These are phyloP conservation scores for Fusarium coffeatum DNA, from an alignment of 2,329 filamentous ascomycete species.

Conservation along the genomic window DNA sequence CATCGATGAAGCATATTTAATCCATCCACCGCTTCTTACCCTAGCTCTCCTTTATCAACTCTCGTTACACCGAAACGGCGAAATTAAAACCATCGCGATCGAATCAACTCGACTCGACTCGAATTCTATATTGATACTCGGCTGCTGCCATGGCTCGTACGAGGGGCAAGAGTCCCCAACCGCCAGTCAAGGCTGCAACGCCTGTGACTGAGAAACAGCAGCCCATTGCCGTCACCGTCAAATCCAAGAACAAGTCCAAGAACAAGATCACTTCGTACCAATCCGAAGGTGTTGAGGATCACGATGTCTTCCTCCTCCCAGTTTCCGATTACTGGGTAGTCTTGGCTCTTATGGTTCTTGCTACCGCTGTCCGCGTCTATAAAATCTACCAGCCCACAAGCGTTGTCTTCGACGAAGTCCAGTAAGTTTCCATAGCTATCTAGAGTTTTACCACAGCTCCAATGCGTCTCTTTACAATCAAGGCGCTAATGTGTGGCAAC, in stretches of 20 bases:
- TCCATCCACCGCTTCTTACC: slow-evolving; percentile 20
- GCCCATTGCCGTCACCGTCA: slow-evolving; percentile 24
- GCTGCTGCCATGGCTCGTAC: slow-evolving; percentile 51
- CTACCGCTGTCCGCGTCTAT: slow-evolving; percentile 86
- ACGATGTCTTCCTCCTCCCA: slow-evolving; percentile 91
- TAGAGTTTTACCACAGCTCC: slow-evolving; percentile 3
- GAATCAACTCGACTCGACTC: slow-evolving; percentile 17
- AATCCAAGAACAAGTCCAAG: slow-evolving; percentile 45
- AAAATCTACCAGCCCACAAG: slow-evolving; percentile 96
- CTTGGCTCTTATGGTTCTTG: slow-evolving; percentile 77
- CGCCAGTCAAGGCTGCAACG: slow-evolving; percentile 45
- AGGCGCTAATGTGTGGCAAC: slow-evolving; percentile 37
- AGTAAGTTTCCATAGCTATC: slow-evolving; percentile 70
- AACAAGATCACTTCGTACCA: slow-evolving; percentile 69
- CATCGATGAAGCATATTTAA: slow-evolving; percentile 44
- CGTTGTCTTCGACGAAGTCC: slow-evolving; percentile 98
- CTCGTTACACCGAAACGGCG: slow-evolving; percentile 15
- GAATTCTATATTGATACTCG: slow-evolving; percentile 28
- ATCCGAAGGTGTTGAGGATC: slow-evolving; percentile 83
- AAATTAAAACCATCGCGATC: slow-evolving; percentile 24
- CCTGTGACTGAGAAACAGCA: slow-evolving; percentile 41
- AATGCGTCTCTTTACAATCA: background rate
- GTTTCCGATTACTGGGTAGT: slow-evolving; percentile 84
- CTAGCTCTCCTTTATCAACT: slow-evolving; percentile 35
- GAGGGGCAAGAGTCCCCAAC: slow-evolving; percentile 54